Evolutionary conservation across 2,329 filamentous ascomycete genomes (phyloP).

Genomic region (Neofusicoccum parvum): DNA sequence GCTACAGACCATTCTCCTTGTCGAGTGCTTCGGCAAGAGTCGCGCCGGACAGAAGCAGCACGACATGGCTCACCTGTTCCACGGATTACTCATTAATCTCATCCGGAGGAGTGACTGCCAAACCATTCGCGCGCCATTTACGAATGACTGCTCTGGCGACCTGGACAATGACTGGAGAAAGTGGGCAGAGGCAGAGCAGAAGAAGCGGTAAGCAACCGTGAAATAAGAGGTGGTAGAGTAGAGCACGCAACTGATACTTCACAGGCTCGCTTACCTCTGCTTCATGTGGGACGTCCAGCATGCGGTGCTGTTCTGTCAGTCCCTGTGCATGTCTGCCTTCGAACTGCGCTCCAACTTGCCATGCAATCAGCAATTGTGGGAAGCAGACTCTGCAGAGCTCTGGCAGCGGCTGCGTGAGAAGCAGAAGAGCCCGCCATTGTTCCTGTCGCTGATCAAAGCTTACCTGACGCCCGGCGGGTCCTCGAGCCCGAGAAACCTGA

Average conservation of each 20-base stretch:
- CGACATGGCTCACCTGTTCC: slow-evolving; percentile 64
- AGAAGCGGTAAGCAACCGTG: slow-evolving; percentile 50
- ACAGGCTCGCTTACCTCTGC: slow-evolving; percentile 58
- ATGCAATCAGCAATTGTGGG: slow-evolving; percentile 59
- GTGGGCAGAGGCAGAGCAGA: slow-evolving; percentile 60
- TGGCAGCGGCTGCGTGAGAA: slow-evolving; percentile 51
- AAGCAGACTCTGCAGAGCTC: slow-evolving; percentile 55
- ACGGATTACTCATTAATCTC: slow-evolving; percentile 58
- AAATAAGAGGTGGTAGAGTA: too few relatives aligned
- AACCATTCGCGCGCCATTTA: slow-evolving; percentile 42
- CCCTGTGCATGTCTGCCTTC: slow-evolving; percentile 67
- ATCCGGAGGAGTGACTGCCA: slow-evolving; percentile 58
- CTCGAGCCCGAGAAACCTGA: slow-evolving; percentile 44
- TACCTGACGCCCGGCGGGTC: slow-evolving; percentile 47
- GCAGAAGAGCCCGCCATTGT: slow-evolving; percentile 45
- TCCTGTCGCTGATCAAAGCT: slow-evolving; percentile 57
- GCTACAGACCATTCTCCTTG: slow-evolving; percentile 62
- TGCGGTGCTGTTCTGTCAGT: slow-evolving; percentile 66
- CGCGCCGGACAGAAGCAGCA: slow-evolving; percentile 65
- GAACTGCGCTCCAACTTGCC: slow-evolving; percentile 61
- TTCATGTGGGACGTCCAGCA: slow-evolving; percentile 70
- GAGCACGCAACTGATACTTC: background rate
- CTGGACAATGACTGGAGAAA: slow-evolving; percentile 53
- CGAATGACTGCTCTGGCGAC: slow-evolving; percentile 40
- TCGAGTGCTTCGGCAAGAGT: slow-evolving; percentile 67